These are phyloP conservation scores for Solanum hybrid DNA, from an alignment of 305 asterid genomes.

Conservation along the genomic window DNA sequence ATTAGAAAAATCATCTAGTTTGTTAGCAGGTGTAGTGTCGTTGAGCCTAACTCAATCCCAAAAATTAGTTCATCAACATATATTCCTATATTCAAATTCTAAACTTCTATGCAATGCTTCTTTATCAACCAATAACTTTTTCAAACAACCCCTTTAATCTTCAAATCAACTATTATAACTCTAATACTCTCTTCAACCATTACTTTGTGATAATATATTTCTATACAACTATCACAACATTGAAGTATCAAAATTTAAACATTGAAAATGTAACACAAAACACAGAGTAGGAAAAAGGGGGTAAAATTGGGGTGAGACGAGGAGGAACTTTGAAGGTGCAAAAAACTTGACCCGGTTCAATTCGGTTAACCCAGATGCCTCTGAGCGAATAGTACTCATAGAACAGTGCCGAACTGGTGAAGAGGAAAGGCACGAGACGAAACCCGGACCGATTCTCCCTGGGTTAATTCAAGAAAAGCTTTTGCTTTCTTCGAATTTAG, in stretches of 20 bases:
- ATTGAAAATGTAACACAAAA: not conserved
- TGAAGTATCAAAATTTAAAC: not conserved
- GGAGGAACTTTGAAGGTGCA: slow-evolving; percentile 60
- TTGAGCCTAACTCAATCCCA: too few species aligned
- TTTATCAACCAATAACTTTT: not conserved
- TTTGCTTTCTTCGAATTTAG: slow-evolving; percentile 16
- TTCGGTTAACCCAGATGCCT: slow-evolving; percentile 43
- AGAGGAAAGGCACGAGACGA: slow-evolving; percentile 35
- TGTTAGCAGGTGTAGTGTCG: too few species aligned
- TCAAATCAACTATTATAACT: not conserved
- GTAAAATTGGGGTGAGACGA: slow-evolving; percentile 28
- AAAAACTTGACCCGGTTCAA: slow-evolving; percentile 36
- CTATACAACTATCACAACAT: not conserved
- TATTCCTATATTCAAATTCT: not conserved
- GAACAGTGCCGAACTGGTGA: slow-evolving; percentile 29
- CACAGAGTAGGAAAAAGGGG: not conserved
- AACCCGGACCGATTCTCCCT: slow-evolving; percentile 25
- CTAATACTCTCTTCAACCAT: not conserved
- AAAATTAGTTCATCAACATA: not conserved
- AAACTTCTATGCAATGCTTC: not conserved
- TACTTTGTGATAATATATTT: not conserved
- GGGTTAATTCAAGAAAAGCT: slow-evolving; percentile 18
- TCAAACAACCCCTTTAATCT: not conserved
- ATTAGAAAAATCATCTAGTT: not conserved
- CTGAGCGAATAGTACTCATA: slow-evolving; percentile 43